Base-by-base conservation (phyloP, 2,329 filamentous ascomycete species). In the Pseudocercospora vitis region DNA sequence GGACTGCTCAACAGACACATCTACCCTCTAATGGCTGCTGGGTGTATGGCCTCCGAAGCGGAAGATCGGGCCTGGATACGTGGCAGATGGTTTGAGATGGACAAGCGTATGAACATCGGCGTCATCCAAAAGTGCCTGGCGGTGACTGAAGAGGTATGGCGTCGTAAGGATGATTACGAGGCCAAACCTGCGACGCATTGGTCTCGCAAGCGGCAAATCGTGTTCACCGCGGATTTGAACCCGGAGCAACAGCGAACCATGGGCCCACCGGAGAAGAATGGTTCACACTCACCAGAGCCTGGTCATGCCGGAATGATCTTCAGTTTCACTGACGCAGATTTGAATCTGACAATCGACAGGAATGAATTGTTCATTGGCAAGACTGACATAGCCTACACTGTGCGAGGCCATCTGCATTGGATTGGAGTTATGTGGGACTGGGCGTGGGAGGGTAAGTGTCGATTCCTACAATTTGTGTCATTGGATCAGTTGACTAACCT, bases 381-480 rank as follows among this genome's bases (percentile, higher is more conserved):
- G n/a, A 53, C 58, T 32, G 55, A 62, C 48, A 53, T 74, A 50
- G 81, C 85, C 47, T 79, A 82, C 63, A 86, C 83, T 2, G 82
- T 88, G n/a, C 78, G 81, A 58, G 85, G 85, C 3, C 75, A 75
- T 40, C 70, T 86, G 63, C 85, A 88, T 69, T 88, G 85, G 85
- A 74, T 86, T 7, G 82, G 84, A 31, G 83, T 88, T 35, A 88
- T 88, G 85, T 80, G 79, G 57, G 84, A 87, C 61, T 86, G 83
- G 82, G 74, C 77, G 11, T 88, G 85, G 84, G 84, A 88, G 77
- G 80, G 84, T 86, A 73, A 73, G 78, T 73, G 62, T 42, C 46
- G 14, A 26, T n/a, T 31, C 70, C 14, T 31, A 35, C 29, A n/a
- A 42, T 39, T 32, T 32, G 33, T 24, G 35, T 39, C 35, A 24